Base-by-base conservation (phyloP, 331 rosid genomes). In the Quercus lobata region DNA sequence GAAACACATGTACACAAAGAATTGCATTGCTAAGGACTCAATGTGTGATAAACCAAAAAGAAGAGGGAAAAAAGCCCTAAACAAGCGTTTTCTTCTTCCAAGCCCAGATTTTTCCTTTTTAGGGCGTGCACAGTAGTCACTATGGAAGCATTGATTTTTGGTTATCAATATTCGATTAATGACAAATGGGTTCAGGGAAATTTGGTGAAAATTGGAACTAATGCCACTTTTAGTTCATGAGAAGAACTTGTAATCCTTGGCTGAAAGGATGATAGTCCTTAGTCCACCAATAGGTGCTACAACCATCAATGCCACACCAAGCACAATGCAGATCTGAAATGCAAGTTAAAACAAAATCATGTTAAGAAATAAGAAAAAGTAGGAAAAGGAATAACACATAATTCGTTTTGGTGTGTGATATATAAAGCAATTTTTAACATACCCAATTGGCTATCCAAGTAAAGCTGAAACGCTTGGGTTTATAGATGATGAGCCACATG, bases 231-330 rank as follows among this genome's bases (percentile, higher is more conserved):
- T 30, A 30, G 46, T 30, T 83, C 80, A 91, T 7, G 94, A 90
- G 90, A 89, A 93, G 86, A 93, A 91, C 77, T 68, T 17, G 86
- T 91, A 91, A 74, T 35, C 16, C 58, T 82, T 81, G 61, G 94
- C 85, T 30, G 83, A 32, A 34, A 90, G 0, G n/a, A 93, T 86
- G 76, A 93, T 89, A 14, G 76, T 69, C 82, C 93, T 86, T 25
- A 93, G 6, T 41, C 89, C 85, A 5, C 95, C 97, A 52, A 93
- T 91, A 58, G 97, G 97, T 19, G 98, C 56, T 5, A 93, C 35
- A 57, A 82, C 35, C 97, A 91, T 93, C 82, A 93, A 37, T 34
- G 78, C 1, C 15, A 80, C 19, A 2, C 97, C 97, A 27, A 91
- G 84, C 14, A 88, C 58, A 66, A 93, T 91, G 85, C 95, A 91